Base-by-base conservation (phyloP, 192 early-diverging fungal genomes). In the Globomyces pollinis-pini region DNA sequence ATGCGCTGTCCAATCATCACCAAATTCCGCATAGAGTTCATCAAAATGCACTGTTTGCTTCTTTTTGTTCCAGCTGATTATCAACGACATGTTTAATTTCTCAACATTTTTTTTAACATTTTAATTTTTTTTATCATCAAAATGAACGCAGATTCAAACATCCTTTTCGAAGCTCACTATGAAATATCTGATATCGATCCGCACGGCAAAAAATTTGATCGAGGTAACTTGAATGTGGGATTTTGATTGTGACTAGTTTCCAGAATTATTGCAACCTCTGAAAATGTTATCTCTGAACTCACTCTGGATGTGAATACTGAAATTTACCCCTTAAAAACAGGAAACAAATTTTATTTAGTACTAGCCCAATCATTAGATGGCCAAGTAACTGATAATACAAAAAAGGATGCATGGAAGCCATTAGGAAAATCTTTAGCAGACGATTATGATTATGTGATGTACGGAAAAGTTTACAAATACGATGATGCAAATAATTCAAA, bases 391-490 rank as follows among this genome's bases (percentile, higher is more conserved):
- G 62, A 58, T 16, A 47, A n/a, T 5, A 59, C 39, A 26, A 76
- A 79, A 29, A 70, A 72, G 41, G 84, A 84, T 42, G 68, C 72
- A 38, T 87, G 84, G 84, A 73, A 50, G 53, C 53, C n/a, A 5
- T 8, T 31, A 2, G 18, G 54, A 44, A 74, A 69, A 42, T 64
- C 71, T 28, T 67, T 99, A 61, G 91, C 90, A 3, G 94, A 99
- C 49, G 90, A 96, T 32, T 99, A 90, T 69, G 94, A 99, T 34
- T 99, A 99, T 68, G 94, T 99, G 20, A 97, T 96, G 93, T 91
- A 87, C 70, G 96, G 96, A 43, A 91, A 93, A 66, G 89, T 94
- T 18, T 99, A 93, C 77, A 84, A 91, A 68, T 97, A 87, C 62
- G 93, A 96, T 50, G 92, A 99, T 56, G 73, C 78, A 26, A 77